These are phyloP conservation scores for Trametes coccinea DNA, from an alignment of 768 basidiomycete species.

Conservation along the genomic window DNA sequence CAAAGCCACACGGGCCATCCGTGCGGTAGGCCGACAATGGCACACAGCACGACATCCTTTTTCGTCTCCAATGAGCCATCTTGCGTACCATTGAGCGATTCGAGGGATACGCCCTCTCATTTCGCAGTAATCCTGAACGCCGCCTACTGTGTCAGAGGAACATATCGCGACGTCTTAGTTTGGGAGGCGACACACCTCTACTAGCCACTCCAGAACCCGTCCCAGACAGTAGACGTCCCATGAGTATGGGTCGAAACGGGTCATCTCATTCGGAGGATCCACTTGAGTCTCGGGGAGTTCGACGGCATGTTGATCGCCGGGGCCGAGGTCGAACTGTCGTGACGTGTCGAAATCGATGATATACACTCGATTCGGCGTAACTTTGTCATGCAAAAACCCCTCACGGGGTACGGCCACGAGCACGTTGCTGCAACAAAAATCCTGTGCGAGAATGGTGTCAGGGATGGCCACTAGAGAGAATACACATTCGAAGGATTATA, in stretches of 20 bases:
- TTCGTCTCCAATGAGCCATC: constrained; percentile 3
- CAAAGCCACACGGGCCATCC: not conserved
- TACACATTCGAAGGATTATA: too few relatives aligned
- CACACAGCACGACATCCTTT: not conserved
- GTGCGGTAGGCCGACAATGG: constrained; percentile 2
- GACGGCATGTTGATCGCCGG: constrained; percentile 1
- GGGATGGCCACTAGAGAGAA: too few relatives aligned
- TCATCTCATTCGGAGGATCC: not conserved
- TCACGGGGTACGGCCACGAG: too few relatives aligned
- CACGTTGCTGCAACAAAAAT: too few relatives aligned
- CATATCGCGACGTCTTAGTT: too few relatives aligned
- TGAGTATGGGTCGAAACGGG: constrained; percentile 13
- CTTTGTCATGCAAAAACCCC: too few relatives aligned
- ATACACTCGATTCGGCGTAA: not conserved
- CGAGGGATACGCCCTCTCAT: too few relatives aligned
- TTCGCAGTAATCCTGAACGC: not conserved
- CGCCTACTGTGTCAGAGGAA: not conserved
- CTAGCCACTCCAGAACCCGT: not conserved
- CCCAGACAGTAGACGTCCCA: constrained; percentile 15
- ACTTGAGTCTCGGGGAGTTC: not conserved
- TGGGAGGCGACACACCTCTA: not conserved
- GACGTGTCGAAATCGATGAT: constrained; percentile 15
- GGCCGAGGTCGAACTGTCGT: not conserved
- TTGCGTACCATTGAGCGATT: not conserved
- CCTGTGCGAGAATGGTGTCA: too few relatives aligned